Conservation (phyloP, 2,329 filamentous ascomycete species). For the Colletotrichum australisinense region DNA sequence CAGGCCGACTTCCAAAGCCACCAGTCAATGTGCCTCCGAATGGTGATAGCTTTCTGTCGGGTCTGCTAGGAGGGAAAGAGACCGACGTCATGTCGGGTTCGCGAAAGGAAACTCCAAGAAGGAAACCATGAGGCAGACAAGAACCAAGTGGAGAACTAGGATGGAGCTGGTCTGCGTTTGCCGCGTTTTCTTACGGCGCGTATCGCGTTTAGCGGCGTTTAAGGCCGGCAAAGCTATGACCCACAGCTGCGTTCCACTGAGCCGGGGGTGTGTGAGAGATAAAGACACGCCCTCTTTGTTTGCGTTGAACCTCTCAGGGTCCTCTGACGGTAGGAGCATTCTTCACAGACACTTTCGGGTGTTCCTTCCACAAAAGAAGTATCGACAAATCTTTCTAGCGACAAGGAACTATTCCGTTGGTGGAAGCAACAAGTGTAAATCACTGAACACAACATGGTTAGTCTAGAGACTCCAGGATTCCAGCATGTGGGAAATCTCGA, state of each 20-base stretch:
- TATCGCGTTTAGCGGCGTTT: neutral
- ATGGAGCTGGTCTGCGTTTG: conserved; percentile 32
- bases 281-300: neutral
- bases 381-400: no score
- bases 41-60: conserved; percentile 11
- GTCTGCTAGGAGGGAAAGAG: conserved; percentile 32
- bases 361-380: neutral
- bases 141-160: conserved; percentile 32
- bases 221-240: neutral
- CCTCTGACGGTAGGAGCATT: neutral
- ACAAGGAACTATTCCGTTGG: no score
- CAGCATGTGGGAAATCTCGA: neutral
- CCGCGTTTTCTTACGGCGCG: conserved; percentile 16
- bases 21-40: conserved; percentile 21
- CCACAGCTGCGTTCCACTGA: neutral
- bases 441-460: neutral
- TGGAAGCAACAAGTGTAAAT: no score
- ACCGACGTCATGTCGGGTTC: conserved; percentile 35
- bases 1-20: conserved; percentile 18
- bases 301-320: neutral
- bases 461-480: no score
- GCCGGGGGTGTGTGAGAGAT: neutral
- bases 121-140: conserved; percentile 26
- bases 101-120: conserved; percentile 18
- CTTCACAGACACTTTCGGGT: neutral